Percentiles rank a stretch among this genome's conserved stretches.
Conservation (phyloP, 2,329 filamentous ascomycete genomes). For the Fusarium foetens region DNA sequence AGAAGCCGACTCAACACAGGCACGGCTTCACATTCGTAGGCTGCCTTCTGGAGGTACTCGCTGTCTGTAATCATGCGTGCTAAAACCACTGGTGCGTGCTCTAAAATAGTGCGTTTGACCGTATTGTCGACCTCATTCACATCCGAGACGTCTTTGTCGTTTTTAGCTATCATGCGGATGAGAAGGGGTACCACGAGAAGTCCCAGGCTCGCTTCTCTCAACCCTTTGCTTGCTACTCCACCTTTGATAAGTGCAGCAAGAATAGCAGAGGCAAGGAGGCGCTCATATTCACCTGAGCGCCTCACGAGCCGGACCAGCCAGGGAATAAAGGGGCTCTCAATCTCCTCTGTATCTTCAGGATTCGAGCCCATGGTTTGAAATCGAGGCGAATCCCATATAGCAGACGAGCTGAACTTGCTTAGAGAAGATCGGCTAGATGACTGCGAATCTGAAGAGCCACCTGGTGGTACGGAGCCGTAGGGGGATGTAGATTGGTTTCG, state of each 20-base stretch:
- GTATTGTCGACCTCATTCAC: conserved; percentile 52
- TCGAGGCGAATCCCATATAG: conserved; percentile 49
- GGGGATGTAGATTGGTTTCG: conserved; percentile 44
- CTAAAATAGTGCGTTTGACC: conserved; percentile 60
- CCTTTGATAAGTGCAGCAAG: conserved; percentile 76
- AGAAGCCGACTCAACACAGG: conserved; percentile 60
- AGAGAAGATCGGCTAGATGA: conserved; percentile 45
- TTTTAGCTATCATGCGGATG: conserved; percentile 66
- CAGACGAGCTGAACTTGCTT: conserved; percentile 44
- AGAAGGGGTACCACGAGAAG: conserved; percentile 77
- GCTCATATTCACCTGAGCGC: conserved; percentile 65
- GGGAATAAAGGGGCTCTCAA: conserved; percentile 76
- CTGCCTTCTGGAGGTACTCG: conserved; percentile 81
- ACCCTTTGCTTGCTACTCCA: conserved; percentile 69
- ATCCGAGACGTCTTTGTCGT: conserved; percentile 58
- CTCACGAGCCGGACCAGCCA: conserved; percentile 76
- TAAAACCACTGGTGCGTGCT: conserved; percentile 79
- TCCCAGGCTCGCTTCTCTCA: conserved; percentile 71
- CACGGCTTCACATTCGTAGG: conserved; percentile 71
- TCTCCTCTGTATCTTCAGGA: conserved; percentile 61
- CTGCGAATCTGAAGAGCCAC: conserved; percentile 42
- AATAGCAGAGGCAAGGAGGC: conserved; percentile 75
- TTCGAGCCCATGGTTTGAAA: conserved; percentile 42
- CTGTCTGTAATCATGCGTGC: conserved; percentile 83
- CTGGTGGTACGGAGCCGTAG: conserved; percentile 25